phyloP scores from a whole-genome alignment of 2,329 filamentous ascomycete genomes.

The Aspergillus ruber region DNA sequence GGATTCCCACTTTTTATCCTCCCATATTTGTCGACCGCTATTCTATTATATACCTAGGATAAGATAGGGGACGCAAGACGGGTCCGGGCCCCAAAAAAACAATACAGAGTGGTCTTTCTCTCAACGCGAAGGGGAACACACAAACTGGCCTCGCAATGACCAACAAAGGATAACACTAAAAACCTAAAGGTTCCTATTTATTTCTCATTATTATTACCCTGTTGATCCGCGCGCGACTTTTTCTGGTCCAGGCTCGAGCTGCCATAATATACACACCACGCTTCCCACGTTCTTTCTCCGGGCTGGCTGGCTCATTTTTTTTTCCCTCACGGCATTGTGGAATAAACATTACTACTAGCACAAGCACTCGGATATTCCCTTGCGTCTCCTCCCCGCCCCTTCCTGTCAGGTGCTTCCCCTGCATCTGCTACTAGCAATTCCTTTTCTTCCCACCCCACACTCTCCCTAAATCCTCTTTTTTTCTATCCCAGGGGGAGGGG shows the following conservation, averaged over 20 bases:
- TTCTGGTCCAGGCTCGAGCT: background rate
- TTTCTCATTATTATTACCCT: background rate
- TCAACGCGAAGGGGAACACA: too few relatives aligned
- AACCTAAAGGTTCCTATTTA: background rate
- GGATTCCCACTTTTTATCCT: conserved; percentile 2
- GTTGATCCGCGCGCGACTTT: conserved; percentile 20
- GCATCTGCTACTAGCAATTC: too few relatives aligned
- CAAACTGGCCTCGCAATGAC: conserved; percentile 19
- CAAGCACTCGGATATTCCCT: background rate
- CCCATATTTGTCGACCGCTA: conserved; percentile 1
- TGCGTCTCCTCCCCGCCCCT: background rate
- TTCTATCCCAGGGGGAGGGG: too few relatives aligned
- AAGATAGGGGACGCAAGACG: too few relatives aligned
- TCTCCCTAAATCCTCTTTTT: too few relatives aligned
- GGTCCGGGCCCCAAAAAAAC: too few relatives aligned
- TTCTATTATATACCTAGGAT: too few relatives aligned
- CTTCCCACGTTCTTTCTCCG: conserved; percentile 22
- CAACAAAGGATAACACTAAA: conserved; percentile 18
- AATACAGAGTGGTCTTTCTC: too few relatives aligned
- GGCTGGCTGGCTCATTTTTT: conserved; percentile 10
- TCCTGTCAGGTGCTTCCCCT: background rate
- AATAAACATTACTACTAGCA: background rate
- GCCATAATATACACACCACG: background rate
- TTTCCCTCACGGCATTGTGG: background rate
- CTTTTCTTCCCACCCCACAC: too few relatives aligned